Conservation (phyloP, 78 protist genomes). For the Dictyostelium brefeldianum region DNA sequence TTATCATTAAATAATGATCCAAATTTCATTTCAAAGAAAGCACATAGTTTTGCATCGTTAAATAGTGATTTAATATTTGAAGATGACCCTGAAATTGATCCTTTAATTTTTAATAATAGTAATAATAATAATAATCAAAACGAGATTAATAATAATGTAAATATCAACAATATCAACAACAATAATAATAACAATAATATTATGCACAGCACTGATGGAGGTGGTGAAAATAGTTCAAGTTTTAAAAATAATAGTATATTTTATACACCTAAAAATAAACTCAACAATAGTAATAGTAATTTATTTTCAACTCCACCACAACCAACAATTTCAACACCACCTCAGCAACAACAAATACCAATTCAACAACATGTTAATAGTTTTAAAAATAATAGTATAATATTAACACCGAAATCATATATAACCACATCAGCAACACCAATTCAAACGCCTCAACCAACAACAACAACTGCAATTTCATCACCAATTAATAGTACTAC, state of each 20-base stretch:
- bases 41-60: constrained; percentile 47
- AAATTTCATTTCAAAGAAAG: constrained; percentile 18
- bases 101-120: background rate
- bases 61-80: constrained; percentile 44
- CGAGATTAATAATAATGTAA: background rate
- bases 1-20: background rate
- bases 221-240: background rate
- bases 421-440: background rate
- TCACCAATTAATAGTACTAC: background rate
- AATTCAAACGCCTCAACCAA: background rate
- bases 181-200: background rate
- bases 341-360: background rate
- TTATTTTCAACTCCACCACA: background rate
- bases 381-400: constrained; percentile 18
- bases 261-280: background rate
- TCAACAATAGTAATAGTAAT: no score
- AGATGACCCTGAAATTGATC: background rate
- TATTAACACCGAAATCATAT: background rate
- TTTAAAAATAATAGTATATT: background rate
- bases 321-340: no score
- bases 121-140: constrained; percentile 3
- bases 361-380: background rate
- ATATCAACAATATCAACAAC: background rate
- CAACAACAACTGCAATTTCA: background rate
- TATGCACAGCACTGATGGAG: background rate